Base-by-base conservation (phyloP, 495 filamentous ascomycete genomes). In the Monascus purpureus region DNA sequence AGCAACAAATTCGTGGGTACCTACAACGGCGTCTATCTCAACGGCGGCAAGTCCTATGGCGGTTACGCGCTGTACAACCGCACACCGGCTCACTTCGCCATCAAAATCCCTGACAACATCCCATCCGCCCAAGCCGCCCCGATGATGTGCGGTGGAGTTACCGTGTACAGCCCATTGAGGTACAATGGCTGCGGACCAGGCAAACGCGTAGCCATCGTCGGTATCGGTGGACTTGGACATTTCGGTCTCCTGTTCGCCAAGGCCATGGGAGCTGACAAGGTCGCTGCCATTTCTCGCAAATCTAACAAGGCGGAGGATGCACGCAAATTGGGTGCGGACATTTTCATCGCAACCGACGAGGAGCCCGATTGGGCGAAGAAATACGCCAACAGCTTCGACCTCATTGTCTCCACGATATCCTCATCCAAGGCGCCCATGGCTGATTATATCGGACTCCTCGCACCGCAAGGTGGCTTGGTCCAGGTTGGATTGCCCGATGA, bases 121-220 rank as follows among this genome's bases (percentile, higher is more conserved):
- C 22, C 61, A 3, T 65, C 57, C 13, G 66, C 60, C 13, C 53
- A 67, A 9, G 83, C 80, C 0, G 84, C 84, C 4, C 82, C 84
- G 1, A 84, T 93, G 81, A 51, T 93, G 15, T 93, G 85, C 42
- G 85, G 72, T 35, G 86, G 87, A 31, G 66, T 85, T 8, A 92
- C 85, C 0, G 65, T 82, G 6, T 93, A 75, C 54, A 63, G 67
- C 9, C 86, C 87, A 2, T 60, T 93, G 24, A 75, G 69, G 51
- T 63, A 75, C 31, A 77, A 86, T 43, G 72, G 72, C 14, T 72
- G 68, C 33, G 85, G 84, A 0, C 86, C 84, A 0, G 84, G 82
- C 1, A 92, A 87, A 61, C 63, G 54, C 5, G 82, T 94, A 6
- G 86, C 82, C 7, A 80, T 93, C 37, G 66, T 92, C 31, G 85